Percentiles rank a stretch among this genome's conserved stretches.
phyloP scores from a whole-genome alignment of 805 yeast genomes.

The Komagataella mondaviorum region DNA sequence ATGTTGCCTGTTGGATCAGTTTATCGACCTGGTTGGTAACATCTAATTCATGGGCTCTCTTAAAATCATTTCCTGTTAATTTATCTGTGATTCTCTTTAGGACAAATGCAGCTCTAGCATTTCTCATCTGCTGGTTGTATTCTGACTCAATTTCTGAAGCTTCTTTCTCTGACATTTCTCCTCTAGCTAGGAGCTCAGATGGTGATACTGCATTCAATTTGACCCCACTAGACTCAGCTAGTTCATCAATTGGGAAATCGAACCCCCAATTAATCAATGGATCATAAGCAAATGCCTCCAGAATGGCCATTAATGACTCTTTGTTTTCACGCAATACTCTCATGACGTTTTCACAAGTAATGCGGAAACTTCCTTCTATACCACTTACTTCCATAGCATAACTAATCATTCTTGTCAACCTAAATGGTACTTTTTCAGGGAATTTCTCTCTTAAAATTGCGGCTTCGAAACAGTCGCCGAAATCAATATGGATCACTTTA shows the following conservation, averaged over 20 bases:
- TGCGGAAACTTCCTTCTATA: slow-evolving; percentile 92
- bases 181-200: slow-evolving; percentile 56
- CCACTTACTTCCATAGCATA: slow-evolving; percentile 99
- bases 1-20: slow-evolving; percentile 89
- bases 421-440: slow-evolving; percentile 96
- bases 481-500: slow-evolving; percentile 92
- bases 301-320: slow-evolving; percentile 93
- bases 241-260: slow-evolving; percentile 74
- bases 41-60: slow-evolving; percentile 52
- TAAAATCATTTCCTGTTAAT: slow-evolving; percentile 87
- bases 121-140: slow-evolving; percentile 61
- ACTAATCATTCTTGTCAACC: slow-evolving; percentile 92
- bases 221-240: slow-evolving; percentile 62
- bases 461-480: slow-evolving; percentile 98
- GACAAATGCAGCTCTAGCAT: slow-evolving; percentile 85
- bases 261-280: slow-evolving; percentile 99
- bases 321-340: slow-evolving; percentile 84
- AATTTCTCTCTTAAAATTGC: slow-evolving; percentile 93
- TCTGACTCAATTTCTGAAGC: slow-evolving; percentile 58
- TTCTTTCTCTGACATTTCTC: slow-evolving; percentile 66
- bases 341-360: slow-evolving; percentile 96
- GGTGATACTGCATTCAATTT: slow-evolving; percentile 55
- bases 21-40: slow-evolving; percentile 89
- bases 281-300: slow-evolving; percentile 97
- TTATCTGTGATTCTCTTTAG: slow-evolving; percentile 84